Base-by-base conservation (phyloP, 305 asterid species). In the Fraxinus platypoda region DNA sequence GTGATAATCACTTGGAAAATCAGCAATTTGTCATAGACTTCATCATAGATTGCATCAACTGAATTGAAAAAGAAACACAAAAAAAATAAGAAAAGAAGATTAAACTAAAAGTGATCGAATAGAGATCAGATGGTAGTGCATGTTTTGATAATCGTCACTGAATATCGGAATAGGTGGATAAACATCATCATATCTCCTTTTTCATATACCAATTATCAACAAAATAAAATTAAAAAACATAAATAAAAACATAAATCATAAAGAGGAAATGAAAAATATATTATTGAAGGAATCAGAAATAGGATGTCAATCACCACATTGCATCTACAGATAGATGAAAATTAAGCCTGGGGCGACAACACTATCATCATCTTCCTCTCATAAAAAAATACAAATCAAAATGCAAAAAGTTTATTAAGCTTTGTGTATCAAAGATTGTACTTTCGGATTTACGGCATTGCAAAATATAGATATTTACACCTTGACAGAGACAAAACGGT, bases 71-170 rank as follows among this genome's bases (percentile, higher is more conserved):
- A 6, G n/a, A 41, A 71, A 33, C 62, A 2, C 0, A 11, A 23
- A 33, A 33, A 43, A 19, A n/a, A 9, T 7, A 19, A 1, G 23
- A 17, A 23, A 3, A 70, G 23, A 43, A 1, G 8, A 19, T 57
- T 78, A 17, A 71, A 72, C 81, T 77, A 80, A 13, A 13, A 15
- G 59, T 4, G 4, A 49, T 3, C n/a, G 1, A 49, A 5, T 79
- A 77, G 84, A 84, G 92, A 88, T 90, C 92, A 91, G 92, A 91
- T 89, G 95, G 93, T 89, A 89, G 92, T 88, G 92, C 92, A 89
- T 91, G 93, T 84, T 86, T 72, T 7, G 43, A 80, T 35, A 85
- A 74, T 90, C 90, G 90, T 91, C 93, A 90, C 87, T 71, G 86
- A 87, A 85, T 38, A 82, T 33, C 88, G 87, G 92, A 88, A 77